A percentile compares a stretch with the other conserved stretches of the same genome.
phyloP scores from a whole-genome alignment of 805 yeast genomes.

The Brettanomyces sp. region DNA sequence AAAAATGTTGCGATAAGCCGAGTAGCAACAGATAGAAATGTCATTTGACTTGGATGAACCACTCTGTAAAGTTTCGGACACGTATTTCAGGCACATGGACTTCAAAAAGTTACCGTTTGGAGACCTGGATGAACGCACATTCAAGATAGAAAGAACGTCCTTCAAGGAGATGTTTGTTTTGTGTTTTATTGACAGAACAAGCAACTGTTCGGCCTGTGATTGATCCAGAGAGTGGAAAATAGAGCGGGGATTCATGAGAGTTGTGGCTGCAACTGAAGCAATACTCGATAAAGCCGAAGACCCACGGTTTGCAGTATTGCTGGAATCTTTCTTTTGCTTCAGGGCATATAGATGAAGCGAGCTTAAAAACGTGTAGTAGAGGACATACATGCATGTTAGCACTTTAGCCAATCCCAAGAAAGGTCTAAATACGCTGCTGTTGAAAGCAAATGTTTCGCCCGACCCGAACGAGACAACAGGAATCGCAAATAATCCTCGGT shows the following conservation, averaged over 20 bases:
- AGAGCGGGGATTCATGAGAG: constrained; percentile 10
- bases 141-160: too few species aligned
- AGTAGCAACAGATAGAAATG: constrained; percentile 2
- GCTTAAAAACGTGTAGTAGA: constrained; percentile 12
- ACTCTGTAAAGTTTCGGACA: constrained; percentile 6
- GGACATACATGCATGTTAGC: constrained; percentile 10
- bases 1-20: constrained; percentile 4
- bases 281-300: neutral
- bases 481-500: constrained; percentile 21
- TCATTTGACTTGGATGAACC: neutral
- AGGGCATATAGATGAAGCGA: constrained; percentile 5
- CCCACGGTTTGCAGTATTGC: neutral
- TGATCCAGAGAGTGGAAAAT: constrained; percentile 3
- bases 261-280: neutral
- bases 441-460: constrained; percentile 10
- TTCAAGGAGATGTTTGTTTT: too few species aligned
- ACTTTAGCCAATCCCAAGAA: constrained; percentile 21
- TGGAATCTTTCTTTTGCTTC: neutral
- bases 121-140: neutral
- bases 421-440: constrained; percentile 13
- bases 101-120: constrained; percentile 13
- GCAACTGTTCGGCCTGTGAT: too few species aligned
- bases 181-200: too few species aligned
- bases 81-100: constrained; percentile 13
- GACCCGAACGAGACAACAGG: constrained; percentile 21